A percentile compares a stretch with the other conserved stretches of the same genome.
These are phyloP conservation scores for Pholiota conissans DNA, from an alignment of 768 basidiomycete genomes.

Conservation along the genomic window DNA sequence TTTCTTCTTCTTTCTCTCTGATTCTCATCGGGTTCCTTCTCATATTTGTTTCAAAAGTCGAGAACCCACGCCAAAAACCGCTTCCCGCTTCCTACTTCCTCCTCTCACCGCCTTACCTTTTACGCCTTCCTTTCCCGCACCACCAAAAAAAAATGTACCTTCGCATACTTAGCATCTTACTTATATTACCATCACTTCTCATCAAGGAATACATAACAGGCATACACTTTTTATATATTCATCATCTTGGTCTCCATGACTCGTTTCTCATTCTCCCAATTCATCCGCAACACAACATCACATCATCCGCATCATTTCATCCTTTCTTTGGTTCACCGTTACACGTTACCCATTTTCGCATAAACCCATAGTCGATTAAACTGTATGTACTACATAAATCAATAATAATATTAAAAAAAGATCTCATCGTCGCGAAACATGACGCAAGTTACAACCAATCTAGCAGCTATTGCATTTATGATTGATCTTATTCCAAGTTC, in stretches of 20 bases:
- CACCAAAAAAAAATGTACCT: slow-evolving; percentile 16
- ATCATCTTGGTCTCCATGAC: neutral
- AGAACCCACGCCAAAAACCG: slow-evolving; percentile 10
- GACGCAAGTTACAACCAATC: too few relatives aligned
- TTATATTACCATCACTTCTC: slow-evolving; percentile 15
- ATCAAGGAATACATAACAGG: slow-evolving; percentile 12
- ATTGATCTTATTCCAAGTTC: too few relatives aligned
- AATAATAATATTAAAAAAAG: too few relatives aligned
- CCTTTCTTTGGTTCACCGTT: neutral
- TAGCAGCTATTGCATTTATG: too few relatives aligned
- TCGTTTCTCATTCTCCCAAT: neutral
- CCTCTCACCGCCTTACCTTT: neutral
- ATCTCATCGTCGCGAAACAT: too few relatives aligned
- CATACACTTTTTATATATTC: slow-evolving; percentile 6
- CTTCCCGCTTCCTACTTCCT: neutral
- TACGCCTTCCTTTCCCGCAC: neutral
- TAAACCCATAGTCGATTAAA: too few relatives aligned
- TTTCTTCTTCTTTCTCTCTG: slow-evolving; percentile 1
- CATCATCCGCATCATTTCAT: neutral
- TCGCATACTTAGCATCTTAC: slow-evolving; percentile 12
- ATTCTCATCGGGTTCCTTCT: slow-evolving; percentile 12
- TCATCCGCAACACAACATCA: slow-evolving; percentile 2
- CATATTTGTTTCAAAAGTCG: slow-evolving; percentile 12
- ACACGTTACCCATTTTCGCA: neutral
- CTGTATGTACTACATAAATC: too few relatives aligned